Conservation (phyloP, 2,329 filamentous ascomycete genomes). For the Orbilia brochopaga region DNA sequence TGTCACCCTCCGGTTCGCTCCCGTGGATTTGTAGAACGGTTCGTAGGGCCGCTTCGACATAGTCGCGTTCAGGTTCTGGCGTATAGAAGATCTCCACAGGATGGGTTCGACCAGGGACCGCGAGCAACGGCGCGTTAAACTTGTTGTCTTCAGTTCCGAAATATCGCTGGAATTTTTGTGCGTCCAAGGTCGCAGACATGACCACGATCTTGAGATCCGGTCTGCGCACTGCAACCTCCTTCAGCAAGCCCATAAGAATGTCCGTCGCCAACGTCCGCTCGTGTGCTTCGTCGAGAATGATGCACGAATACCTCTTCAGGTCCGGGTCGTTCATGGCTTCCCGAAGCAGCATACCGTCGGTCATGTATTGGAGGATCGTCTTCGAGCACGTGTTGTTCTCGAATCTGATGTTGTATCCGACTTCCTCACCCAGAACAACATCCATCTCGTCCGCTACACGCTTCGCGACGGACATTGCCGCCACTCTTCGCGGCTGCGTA, state of each 20-base stretch:
- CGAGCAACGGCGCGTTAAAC: constrained; percentile 80
- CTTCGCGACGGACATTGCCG: constrained; percentile 97
- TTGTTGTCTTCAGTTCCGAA: constrained; percentile 67
- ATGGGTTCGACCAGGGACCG: constrained; percentile 91
- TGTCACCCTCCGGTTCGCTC: constrained; percentile 87
- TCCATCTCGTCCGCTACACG: constrained; percentile 98
- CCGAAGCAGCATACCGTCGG: constrained; percentile 95
- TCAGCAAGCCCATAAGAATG: constrained; percentile 94
- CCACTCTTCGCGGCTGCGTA: constrained; percentile 95
- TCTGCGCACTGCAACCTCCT: constrained; percentile 81
- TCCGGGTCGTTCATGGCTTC: constrained; percentile 97
- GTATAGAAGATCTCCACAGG: constrained; percentile 99
- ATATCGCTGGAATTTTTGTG: constrained; percentile 96
- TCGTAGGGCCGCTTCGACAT: constrained; percentile 90
- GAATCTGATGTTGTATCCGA: constrained; percentile 98
- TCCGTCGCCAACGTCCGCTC: constrained; percentile 96
- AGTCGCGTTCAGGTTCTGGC: constrained; percentile 91
- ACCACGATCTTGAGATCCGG: constrained; percentile 97
- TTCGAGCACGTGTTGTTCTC: constrained; percentile 89
- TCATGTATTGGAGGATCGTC: constrained; percentile 99
- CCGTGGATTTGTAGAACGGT: constrained; percentile 97
- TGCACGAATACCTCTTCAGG: constrained; percentile 90
- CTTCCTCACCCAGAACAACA: constrained; percentile 87
- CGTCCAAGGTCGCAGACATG: constrained; percentile 97
- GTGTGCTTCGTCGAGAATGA: constrained; percentile 98